Percentiles rank a stretch among this genome's conserved stretches.
Evolutionary conservation across 192 early-diverging fungal species (phyloP).

Genomic region (Gigaspora rosea): DNA sequence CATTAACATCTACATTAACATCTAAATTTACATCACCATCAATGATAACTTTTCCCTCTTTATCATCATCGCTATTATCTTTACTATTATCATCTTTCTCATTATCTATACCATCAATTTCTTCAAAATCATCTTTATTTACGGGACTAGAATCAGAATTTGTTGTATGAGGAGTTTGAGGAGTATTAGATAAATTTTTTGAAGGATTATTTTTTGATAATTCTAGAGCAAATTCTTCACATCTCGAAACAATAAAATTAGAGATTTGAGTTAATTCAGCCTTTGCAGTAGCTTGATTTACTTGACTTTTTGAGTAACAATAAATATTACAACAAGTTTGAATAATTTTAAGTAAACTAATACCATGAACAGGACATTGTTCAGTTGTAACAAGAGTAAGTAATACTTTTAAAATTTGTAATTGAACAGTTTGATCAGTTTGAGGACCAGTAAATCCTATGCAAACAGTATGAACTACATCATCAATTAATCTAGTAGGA

Average conservation of each 20-base stretch:
- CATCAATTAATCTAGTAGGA: slow-evolving; percentile 46
- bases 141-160: not conserved
- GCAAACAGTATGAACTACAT: slow-evolving; percentile 49
- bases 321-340: slow-evolving; percentile 50
- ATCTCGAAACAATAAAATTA: slow-evolving; percentile 45
- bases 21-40: not conserved
- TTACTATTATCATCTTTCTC: not conserved
- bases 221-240: slow-evolving; percentile 35
- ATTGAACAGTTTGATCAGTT: slow-evolving; percentile 45
- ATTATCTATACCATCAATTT: not conserved
- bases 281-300: slow-evolving; percentile 49
- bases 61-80: not conserved
- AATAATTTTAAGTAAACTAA: slow-evolving; percentile 47
- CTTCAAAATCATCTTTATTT: too few relatives aligned
- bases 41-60: not conserved
- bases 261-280: slow-evolving; percentile 51
- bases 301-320: slow-evolving; percentile 46
- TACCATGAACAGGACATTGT: slow-evolving; percentile 47
- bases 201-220: slow-evolving; percentile 14
- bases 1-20: not conserved
- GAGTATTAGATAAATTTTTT: not conserved
- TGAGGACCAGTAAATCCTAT: slow-evolving; percentile 45
- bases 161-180: not conserved
- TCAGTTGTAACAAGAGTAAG: slow-evolving; percentile 47
- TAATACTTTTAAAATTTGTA: slow-evolving; percentile 50